These are phyloP conservation scores for Ceratobasidium sp. DNA, from an alignment of 1,284 basidiomycete species.

Conservation along the genomic window DNA sequence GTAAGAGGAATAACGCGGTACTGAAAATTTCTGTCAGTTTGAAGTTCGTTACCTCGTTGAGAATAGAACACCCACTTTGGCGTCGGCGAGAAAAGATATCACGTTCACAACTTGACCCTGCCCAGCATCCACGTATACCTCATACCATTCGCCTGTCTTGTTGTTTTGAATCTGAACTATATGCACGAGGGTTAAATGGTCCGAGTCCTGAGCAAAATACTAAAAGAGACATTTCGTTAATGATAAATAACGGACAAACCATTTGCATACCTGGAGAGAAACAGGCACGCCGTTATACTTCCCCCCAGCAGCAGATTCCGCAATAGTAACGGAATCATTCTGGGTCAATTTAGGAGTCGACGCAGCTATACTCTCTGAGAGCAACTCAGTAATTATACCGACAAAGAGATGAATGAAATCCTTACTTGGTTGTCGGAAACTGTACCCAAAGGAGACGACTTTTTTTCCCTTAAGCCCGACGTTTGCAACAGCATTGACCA, in stretches of 20 bases:
- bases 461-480: constrained; percentile 57
- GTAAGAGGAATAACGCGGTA: constrained; percentile 41
- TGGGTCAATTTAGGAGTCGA: constrained; percentile 39
- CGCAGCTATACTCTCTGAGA: constrained; percentile 34
- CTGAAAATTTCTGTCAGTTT: not conserved
- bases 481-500: constrained; percentile 63
- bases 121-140: constrained; percentile 41
- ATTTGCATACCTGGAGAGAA: not conserved
- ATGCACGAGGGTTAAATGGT: constrained; percentile 31
- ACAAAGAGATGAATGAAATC: not conserved
- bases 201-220: constrained; percentile 42
- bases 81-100: constrained; percentile 42
- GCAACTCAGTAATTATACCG: not conserved
- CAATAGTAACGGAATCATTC: constrained; percentile 34
- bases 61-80: not conserved
- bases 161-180: constrained; percentile 43
- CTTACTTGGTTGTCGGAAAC: constrained; percentile 57
- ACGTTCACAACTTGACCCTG: constrained; percentile 34
- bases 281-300: constrained; percentile 17
- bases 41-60: not conserved
- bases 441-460: constrained; percentile 63
- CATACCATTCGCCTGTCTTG: constrained; percentile 47
- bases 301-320: constrained; percentile 29
- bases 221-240: not conserved
- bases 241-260: not conserved